These are phyloP conservation scores for Chamaenerion angustifolium DNA, from an alignment of 345 rosid genomes.

Conservation along the genomic window DNA sequence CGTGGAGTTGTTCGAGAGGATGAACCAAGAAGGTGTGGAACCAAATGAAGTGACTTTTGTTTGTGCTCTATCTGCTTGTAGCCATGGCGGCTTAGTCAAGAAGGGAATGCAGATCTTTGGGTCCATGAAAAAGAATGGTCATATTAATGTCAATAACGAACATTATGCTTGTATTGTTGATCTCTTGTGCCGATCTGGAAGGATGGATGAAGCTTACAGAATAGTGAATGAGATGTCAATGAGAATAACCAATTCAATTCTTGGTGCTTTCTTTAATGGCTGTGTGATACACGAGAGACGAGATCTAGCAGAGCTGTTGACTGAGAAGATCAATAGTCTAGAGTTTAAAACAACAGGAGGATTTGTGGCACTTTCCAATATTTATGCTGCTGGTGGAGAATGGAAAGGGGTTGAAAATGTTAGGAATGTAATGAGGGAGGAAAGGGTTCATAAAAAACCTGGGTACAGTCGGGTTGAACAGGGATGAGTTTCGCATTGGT, in stretches of 20 bases:
- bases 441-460: conserved; percentile 24
- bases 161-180: conserved; percentile 47
- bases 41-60: conserved; percentile 26
- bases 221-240: conserved; percentile 19
- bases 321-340: conserved; percentile 14
- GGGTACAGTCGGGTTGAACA: conserved; percentile 27
- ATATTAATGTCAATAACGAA: conserved; percentile 18
- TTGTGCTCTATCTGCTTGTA: conserved; percentile 37
- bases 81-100: conserved; percentile 34
- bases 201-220: conserved; percentile 28
- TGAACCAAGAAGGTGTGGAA: conserved; percentile 22
- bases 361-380: conserved; percentile 29
- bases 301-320: conserved; percentile 23
- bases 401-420: conserved; percentile 27
- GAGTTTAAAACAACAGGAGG: conserved; percentile 24
- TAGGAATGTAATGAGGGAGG: conserved; percentile 29
- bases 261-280: conserved; percentile 38
- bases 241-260: conserved; percentile 23
- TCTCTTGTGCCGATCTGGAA: conserved; percentile 42
- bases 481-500: neutral
- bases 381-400: conserved; percentile 31
- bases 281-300: conserved; percentile 29
- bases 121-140: conserved; percentile 19
- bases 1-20: conserved; percentile 24
- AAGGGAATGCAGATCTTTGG: conserved; percentile 30